phyloP scores from a whole-genome alignment of 306 rosid genomes.

The Lablab purpureus region DNA sequence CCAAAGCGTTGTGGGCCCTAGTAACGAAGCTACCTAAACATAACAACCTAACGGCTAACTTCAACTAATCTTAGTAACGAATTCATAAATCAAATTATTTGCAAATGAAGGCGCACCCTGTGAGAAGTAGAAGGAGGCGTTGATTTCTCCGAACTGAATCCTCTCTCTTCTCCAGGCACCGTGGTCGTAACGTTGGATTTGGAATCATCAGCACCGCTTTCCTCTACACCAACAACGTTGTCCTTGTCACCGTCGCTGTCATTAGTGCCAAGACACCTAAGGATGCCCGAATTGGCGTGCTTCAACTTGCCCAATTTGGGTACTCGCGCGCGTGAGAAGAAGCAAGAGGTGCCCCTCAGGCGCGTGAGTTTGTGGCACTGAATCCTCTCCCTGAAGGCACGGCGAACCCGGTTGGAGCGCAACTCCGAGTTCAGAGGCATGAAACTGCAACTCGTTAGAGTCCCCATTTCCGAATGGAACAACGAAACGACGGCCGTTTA shows the following conservation, averaged over 20 bases:
- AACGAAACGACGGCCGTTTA: not conserved
- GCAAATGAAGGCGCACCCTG: constrained; percentile 50
- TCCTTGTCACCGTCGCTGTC: not conserved
- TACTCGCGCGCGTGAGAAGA: constrained; percentile 49
- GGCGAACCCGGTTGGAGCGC: constrained; percentile 62
- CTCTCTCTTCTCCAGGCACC: constrained; percentile 42
- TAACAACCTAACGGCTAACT: not conserved
- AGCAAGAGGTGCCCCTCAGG: constrained; percentile 50
- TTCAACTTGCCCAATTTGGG: constrained; percentile 43
- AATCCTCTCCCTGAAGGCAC: constrained; percentile 55
- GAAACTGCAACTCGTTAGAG: constrained; percentile 73
- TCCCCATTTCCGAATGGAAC: constrained; percentile 59
- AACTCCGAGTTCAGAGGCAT: constrained; percentile 66
- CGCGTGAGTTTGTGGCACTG: constrained; percentile 53
- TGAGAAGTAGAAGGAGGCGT: constrained; percentile 72
- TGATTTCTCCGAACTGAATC: constrained; percentile 59
- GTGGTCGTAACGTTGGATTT: constrained; percentile 53
- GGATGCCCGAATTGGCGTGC: constrained; percentile 44
- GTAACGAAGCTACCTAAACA: constrained; percentile 34
- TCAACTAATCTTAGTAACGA: not conserved
- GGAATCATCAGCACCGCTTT: constrained; percentile 58
- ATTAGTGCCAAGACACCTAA: constrained; percentile 59
- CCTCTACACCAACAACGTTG: constrained; percentile 51
- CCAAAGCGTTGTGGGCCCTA: constrained; percentile 88
- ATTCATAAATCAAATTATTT: not conserved